These are phyloP conservation scores for Pisolithus sp. DNA, from an alignment of 768 basidiomycete genomes.

Conservation along the genomic window DNA sequence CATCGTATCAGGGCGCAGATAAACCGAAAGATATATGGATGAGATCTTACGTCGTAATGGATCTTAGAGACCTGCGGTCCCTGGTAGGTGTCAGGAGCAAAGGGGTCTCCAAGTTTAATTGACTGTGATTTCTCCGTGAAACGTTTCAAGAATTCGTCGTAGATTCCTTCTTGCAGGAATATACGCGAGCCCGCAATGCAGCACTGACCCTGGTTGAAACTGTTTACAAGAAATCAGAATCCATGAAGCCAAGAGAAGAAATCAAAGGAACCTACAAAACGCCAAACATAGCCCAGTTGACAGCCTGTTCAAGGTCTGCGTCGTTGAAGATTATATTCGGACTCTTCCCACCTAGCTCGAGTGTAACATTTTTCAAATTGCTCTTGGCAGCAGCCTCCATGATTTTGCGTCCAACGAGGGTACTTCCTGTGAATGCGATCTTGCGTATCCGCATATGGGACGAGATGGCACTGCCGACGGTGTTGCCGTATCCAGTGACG, in stretches of 20 bases:
- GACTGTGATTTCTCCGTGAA: no score
- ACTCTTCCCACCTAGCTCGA: conserved; percentile 78
- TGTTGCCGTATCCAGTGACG: no score
- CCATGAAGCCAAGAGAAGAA: no score
- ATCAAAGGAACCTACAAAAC: conserved; percentile 42
- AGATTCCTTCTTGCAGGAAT: conserved; percentile 50
- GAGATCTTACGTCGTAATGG: no score
- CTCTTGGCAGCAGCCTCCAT: no score
- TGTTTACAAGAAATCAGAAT: conserved; percentile 23
- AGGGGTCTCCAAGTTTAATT: no score
- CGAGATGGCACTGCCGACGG: no score
- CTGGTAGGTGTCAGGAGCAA: no score
- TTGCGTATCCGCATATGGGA: no score
- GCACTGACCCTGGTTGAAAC: conserved; percentile 8
- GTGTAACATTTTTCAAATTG: conserved; percentile 22
- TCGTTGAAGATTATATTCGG: conserved; percentile 69
- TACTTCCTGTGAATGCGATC: no score
- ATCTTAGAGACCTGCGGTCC: no score
- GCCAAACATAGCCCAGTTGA: conserved; percentile 60
- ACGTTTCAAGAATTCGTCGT: conserved; percentile 30
- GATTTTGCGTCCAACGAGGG: conserved; percentile 31
- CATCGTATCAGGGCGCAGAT: conserved; percentile 12
- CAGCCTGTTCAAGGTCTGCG: conserved; percentile 62
- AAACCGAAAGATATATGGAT: conserved; percentile 21
- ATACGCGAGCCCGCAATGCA: conserved; percentile 52